phyloP scores from a whole-genome alignment of 2,329 filamentous ascomycete species.

The Madurella mycetomatis region DNA sequence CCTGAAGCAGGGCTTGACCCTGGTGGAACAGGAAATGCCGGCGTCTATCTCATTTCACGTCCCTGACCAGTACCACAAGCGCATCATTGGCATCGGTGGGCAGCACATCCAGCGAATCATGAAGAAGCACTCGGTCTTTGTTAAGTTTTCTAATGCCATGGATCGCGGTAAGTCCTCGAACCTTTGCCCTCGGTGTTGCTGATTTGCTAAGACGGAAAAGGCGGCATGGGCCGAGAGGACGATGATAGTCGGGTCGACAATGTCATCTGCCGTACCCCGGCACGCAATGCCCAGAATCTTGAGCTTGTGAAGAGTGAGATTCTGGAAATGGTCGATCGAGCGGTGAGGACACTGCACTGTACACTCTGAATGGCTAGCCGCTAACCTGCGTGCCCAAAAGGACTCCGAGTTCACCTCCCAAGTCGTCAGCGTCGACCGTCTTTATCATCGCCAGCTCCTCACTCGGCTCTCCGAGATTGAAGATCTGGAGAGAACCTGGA shows the following conservation, averaged over 20 bases:
- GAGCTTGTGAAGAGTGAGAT: slow-evolving; percentile 99
- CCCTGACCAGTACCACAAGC: slow-evolving; percentile 98
- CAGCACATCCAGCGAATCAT: slow-evolving; percentile 99
- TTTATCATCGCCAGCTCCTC: slow-evolving; percentile 93
- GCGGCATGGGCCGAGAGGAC: slow-evolving; percentile 85
- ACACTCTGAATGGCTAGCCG: not conserved
- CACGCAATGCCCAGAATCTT: slow-evolving; percentile 92
- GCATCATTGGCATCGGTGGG: slow-evolving; percentile 96
- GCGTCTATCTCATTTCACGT: slow-evolving; percentile 99
- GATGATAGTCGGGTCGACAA: slow-evolving; percentile 99
- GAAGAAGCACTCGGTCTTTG: slow-evolving; percentile 99
- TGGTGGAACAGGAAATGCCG: slow-evolving; percentile 98
- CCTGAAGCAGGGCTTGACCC: slow-evolving; percentile 83
- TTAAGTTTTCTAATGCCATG: slow-evolving; percentile 99
- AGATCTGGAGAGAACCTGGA: slow-evolving; percentile 97
- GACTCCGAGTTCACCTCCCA: slow-evolving; percentile 97
- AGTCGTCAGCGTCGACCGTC: slow-evolving; percentile 85
- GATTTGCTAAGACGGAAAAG: slow-evolving; percentile 30
- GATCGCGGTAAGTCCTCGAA: slow-evolving; percentile 64
- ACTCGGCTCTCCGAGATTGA: slow-evolving; percentile 85
- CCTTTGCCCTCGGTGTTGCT: not conserved
- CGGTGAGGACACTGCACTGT: slow-evolving; percentile 48
- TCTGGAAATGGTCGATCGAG: slow-evolving; percentile 98
- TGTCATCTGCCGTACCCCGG: slow-evolving; percentile 95
- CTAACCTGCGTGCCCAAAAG: slow-evolving; percentile 35